Evolutionary conservation across 345 rosid species (phyloP).

Genomic region (Rhodomyrtus tomentosa): DNA sequence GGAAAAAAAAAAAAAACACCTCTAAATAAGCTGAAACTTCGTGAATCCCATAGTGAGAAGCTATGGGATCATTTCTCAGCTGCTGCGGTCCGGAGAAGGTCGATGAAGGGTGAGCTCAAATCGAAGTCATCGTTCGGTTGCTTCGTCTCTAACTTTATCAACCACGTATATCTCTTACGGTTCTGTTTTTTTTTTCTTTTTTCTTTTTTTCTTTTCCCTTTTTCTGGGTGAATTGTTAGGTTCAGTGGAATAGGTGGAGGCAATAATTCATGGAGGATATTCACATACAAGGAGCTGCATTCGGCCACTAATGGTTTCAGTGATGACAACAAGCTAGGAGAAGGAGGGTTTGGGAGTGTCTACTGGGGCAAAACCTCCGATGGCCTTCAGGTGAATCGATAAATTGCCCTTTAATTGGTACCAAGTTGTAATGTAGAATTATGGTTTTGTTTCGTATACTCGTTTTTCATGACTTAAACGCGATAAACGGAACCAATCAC

Average conservation of each 20-base stretch:
- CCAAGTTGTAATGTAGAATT: not conserved
- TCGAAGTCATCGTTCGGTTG: not conserved
- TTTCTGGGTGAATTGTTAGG: not conserved
- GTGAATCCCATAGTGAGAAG: not conserved
- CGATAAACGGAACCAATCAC: not conserved
- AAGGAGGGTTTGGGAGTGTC: constrained; percentile 64
- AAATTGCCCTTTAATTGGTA: not conserved
- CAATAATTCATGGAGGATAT: constrained; percentile 49
- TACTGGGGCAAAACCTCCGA: constrained; percentile 66
- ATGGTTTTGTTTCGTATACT: not conserved
- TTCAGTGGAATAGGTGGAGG: constrained; percentile 9
- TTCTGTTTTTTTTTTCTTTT: not conserved
- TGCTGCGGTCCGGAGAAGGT: constrained; percentile 33
- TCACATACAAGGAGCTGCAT: constrained; percentile 55
- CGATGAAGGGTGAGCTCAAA: constrained; percentile 31
- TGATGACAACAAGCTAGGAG: constrained; percentile 52
- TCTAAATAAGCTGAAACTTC: not conserved
- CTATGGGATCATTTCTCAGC: constrained; percentile 43
- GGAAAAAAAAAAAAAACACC: not conserved
- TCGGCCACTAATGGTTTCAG: constrained; percentile 60
- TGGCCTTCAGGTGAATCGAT: constrained; percentile 42
- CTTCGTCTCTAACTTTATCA: not conserved
- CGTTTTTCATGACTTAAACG: not conserved
- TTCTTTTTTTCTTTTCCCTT: not conserved
- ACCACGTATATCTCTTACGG: not conserved